Conservation (phyloP, 129 eudicot genomes). For the Lactuca saligna region DNA sequence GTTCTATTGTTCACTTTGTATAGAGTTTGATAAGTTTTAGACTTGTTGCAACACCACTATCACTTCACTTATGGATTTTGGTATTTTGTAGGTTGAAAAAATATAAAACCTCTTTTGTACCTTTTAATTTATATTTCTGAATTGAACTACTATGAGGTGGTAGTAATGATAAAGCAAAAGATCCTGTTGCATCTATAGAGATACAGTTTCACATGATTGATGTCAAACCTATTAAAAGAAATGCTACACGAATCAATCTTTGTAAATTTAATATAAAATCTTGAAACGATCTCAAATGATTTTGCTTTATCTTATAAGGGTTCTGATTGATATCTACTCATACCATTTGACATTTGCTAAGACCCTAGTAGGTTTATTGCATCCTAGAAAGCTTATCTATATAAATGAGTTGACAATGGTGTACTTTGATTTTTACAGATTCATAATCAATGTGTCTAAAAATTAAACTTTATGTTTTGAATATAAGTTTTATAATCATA, state of each 20-base stretch:
- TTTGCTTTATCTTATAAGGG: conserved; percentile 9
- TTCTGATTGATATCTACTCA: neutral
- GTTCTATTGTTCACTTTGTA: no score
- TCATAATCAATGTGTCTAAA: neutral
- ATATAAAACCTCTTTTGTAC: neutral
- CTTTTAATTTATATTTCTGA: conserved; percentile 8
- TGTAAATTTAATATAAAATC: conserved; percentile 13
- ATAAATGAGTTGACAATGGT: no score
- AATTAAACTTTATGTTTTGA: neutral
- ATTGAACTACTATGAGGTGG: conserved; percentile 20
- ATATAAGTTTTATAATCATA: neutral
- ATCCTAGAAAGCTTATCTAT: no score
- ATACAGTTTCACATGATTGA: conserved; percentile 21
- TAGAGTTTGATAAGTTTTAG: no score
- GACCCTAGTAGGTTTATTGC: no score
- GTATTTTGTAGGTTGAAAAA: neutral
- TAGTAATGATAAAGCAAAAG: neutral
- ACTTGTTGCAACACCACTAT: no score
- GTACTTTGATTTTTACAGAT: no score
- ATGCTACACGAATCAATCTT: neutral
- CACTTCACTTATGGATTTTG: neutral
- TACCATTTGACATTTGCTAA: no score
- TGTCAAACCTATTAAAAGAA: conserved; percentile 14
- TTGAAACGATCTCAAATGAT: conserved; percentile 14
- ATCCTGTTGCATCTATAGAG: conserved; percentile 14